Evolutionary conservation across 345 rosid genomes (phyloP), one percentile per base, ranked within the genome.

Genomic region (Gossypium thurberi): DNA sequence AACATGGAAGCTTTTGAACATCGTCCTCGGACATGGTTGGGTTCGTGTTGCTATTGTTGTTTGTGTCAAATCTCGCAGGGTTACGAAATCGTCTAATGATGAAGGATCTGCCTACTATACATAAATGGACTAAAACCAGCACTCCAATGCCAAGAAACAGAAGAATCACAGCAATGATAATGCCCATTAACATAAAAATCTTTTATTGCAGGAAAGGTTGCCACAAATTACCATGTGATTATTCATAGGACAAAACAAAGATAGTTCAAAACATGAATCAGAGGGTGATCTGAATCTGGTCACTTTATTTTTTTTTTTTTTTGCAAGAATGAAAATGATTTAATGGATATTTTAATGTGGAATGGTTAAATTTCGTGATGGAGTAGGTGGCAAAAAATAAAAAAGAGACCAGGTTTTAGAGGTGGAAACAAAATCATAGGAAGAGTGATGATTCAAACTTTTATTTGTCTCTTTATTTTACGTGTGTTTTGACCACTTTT

Each of bases 1-100:
- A 85, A 75, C 83, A 81, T 3, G 91, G 91, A 72, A 89, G 87
- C 76, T 82, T 87, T 75, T 85, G 86, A 12, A 89, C 67, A 9
- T 87, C 91, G 3, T 78, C 82, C n/a, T 40, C 13, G 14, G 89
- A 82, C 87, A 84, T 76, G 74, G 67, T 78, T 14, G 50, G 51
- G 60, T 62, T 78, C 9, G 76, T 47, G 5, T 8, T 23, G 15
- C 68, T 58, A 25, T 47, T 64, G n/a, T 21, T 65, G 42, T 47
- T 64, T 14, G 25, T 71, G 7, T 59, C 76, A 1, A 21, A 59
- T 6, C 17, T 73, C 20, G 21, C 69, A 8, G n/a, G 10, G 26
- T 18, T 20, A 10, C 21, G 69, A 6, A 75, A 48, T 40, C 81
- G 69, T 47, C 76, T 73, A 18, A 82, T 69, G 44, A 82, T 65